A percentile compares a stretch with the other conserved stretches of the same genome.
Conservation (phyloP, 139 green algal genomes). For the Tetraselmis striata region DNA sequence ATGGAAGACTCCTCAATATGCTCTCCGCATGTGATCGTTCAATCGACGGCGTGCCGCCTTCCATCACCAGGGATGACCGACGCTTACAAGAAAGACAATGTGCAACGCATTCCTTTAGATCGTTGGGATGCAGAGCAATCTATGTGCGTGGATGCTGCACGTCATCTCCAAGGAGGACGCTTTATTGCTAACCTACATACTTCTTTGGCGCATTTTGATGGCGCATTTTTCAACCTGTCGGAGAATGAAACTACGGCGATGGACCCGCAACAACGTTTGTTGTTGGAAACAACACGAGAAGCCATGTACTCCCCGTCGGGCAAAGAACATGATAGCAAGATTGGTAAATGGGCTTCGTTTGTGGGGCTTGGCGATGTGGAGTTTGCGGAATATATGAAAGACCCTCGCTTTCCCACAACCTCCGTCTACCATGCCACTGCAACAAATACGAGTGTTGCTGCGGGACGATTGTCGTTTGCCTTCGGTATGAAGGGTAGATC, state of each 20-base stretch:
- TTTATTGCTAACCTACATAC: background rate
- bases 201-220: background rate
- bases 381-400: background rate
- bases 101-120: background rate
- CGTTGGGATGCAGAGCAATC: background rate
- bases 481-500: background rate
- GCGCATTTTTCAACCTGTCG: background rate
- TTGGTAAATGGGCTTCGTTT: background rate
- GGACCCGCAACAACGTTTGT: background rate
- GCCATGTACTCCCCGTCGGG: too few species aligned
- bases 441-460: background rate
- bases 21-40: too few species aligned
- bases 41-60: too few species aligned
- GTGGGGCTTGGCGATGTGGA: background rate
- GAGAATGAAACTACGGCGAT: background rate
- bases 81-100: background rate
- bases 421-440: background rate
- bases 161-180: background rate
- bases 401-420: background rate
- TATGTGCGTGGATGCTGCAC: background rate
- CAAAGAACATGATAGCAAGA: background rate
- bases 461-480: background rate
- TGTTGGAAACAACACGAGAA: background rate
- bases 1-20: too few species aligned
- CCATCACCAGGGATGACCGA: background rate